A percentile compares a stretch with the other conserved stretches of the same genome.
Evolutionary conservation across 331 rosid genomes (phyloP).

Genomic region (Rosa hybrid): DNA sequence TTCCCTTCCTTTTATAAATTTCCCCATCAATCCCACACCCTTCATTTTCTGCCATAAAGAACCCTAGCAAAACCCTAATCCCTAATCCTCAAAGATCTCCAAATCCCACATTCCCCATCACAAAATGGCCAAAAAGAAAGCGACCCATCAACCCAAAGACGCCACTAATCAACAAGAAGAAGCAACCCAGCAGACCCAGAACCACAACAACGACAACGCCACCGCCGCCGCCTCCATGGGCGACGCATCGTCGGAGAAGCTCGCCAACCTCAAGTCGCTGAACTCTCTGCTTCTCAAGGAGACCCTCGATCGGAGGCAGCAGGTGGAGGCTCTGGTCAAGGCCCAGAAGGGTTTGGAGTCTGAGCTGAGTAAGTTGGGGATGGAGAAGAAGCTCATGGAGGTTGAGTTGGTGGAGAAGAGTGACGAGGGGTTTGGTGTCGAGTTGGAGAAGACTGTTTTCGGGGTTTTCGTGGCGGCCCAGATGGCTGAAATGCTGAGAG

Average conservation of each 20-base stretch:
- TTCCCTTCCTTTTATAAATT: no score
- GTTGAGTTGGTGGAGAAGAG: constrained; percentile 16
- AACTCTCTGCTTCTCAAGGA: constrained; percentile 63
- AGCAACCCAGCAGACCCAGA: constrained; percentile 5
- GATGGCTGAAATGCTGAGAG: constrained; percentile 37
- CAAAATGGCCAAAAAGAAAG: constrained; percentile 81
- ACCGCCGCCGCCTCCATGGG: constrained; percentile 28
- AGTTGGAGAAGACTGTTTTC: constrained; percentile 44
- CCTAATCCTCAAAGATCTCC: constrained; percentile 1
- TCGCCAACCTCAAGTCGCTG: constrained; percentile 63
- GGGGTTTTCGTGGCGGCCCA: constrained; percentile 36
- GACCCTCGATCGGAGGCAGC: constrained; percentile 46
- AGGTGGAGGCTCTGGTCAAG: constrained; percentile 39
- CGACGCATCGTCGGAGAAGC: constrained; percentile 35
- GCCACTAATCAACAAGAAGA: constrained; percentile 12
- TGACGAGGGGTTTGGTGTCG: constrained; percentile 31
- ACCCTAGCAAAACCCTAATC: constrained; percentile 30
- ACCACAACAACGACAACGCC: background rate
- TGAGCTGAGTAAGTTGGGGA: constrained; percentile 26
- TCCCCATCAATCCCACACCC: background rate
- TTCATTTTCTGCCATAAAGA: constrained; percentile 24
- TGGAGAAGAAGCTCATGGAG: constrained; percentile 35
- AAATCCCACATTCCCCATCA: constrained; percentile 19
- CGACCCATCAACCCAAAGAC: constrained; percentile 31
- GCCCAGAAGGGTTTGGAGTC: constrained; percentile 39